These are phyloP conservation scores for Aspergillus proliferans DNA, from an alignment of 2,329 filamentous ascomycete species.

Conservation along the genomic window DNA sequence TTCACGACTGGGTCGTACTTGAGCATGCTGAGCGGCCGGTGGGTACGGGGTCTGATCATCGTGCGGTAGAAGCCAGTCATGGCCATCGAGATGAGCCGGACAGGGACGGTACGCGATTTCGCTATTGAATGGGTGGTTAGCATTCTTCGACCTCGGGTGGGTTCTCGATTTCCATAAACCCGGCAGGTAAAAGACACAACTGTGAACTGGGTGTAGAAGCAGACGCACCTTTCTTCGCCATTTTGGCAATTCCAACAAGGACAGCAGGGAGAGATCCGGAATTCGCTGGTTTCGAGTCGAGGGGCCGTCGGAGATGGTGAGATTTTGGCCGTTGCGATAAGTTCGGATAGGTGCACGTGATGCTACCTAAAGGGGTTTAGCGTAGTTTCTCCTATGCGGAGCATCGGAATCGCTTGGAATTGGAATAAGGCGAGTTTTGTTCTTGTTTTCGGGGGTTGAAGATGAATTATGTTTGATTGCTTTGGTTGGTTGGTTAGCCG, in stretches of 20 bases:
- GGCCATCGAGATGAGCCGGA: conserved; percentile 96
- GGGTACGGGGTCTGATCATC: conserved; percentile 71
- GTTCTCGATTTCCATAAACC: not conserved
- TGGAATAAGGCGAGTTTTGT: too few species aligned
- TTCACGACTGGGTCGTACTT: conserved; percentile 98
- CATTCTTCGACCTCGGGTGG: not conserved
- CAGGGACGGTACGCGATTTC: conserved; percentile 86
- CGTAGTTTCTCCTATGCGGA: not conserved
- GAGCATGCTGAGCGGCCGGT: conserved; percentile 87
- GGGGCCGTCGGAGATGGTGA: conserved; percentile 4
- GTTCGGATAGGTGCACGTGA: not conserved
- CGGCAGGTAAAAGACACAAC: not conserved
- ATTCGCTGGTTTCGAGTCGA: conserved; percentile 5
- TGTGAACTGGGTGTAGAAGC: not conserved
- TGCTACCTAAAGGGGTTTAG: not conserved
- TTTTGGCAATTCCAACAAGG: conserved; percentile 15
- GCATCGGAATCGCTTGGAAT: too few species aligned
- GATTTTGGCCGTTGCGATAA: not conserved
- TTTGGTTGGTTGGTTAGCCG: too few species aligned
- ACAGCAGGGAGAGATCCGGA: not conserved
- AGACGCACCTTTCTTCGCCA: conserved; percentile 42
- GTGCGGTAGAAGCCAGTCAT: conserved; percentile 98
- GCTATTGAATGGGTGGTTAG: conserved; percentile 43
- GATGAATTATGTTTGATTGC: too few species aligned
- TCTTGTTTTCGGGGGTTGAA: too few species aligned